A percentile compares a stretch with the other conserved stretches of the same genome.
Evolutionary conservation across 2,329 filamentous ascomycete species (phyloP).

Genomic region (Pseudogymnoascus sp.): DNA sequence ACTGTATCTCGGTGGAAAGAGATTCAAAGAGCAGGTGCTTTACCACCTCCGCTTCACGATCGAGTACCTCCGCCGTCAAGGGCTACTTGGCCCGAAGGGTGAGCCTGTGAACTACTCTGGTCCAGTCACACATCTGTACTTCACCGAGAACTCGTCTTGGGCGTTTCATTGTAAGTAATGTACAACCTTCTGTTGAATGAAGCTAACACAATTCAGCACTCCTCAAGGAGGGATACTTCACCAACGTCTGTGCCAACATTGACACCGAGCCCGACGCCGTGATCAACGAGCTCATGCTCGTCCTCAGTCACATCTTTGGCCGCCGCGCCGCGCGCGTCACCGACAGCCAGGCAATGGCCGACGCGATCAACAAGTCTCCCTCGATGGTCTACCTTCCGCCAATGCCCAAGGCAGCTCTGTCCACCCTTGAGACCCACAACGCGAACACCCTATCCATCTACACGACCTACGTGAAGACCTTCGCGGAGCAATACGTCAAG

Average conservation of each 20-base stretch:
- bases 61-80: slow-evolving; percentile 64
- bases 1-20: slow-evolving; percentile 60
- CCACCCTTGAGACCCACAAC: slow-evolving; percentile 54
- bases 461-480: slow-evolving; percentile 59
- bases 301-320: slow-evolving; percentile 63
- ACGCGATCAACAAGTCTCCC: slow-evolving; percentile 45
- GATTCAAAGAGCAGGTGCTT: slow-evolving; percentile 58
- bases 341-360: slow-evolving; percentile 39
- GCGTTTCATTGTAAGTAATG: slow-evolving; percentile 52
- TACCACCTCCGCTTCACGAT: slow-evolving; percentile 76
- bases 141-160: slow-evolving; percentile 65
- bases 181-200: neutral
- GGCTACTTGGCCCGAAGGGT: slow-evolving; percentile 52
- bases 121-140: slow-evolving; percentile 64
- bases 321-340: slow-evolving; percentile 42
- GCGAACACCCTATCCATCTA: slow-evolving; percentile 56
- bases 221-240: slow-evolving; percentile 62
- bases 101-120: slow-evolving; percentile 64
- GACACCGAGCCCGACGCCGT: slow-evolving; percentile 39
- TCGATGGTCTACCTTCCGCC: slow-evolving; percentile 58
- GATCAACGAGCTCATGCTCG: slow-evolving; percentile 53
- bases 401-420: slow-evolving; percentile 48
- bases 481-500: slow-evolving; percentile 50
- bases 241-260: slow-evolving; percentile 51
- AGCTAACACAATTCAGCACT: slow-evolving; percentile 35